These are phyloP conservation scores for Tricholoma matsutake DNA, from an alignment of 768 basidiomycete genomes.

Conservation along the genomic window DNA sequence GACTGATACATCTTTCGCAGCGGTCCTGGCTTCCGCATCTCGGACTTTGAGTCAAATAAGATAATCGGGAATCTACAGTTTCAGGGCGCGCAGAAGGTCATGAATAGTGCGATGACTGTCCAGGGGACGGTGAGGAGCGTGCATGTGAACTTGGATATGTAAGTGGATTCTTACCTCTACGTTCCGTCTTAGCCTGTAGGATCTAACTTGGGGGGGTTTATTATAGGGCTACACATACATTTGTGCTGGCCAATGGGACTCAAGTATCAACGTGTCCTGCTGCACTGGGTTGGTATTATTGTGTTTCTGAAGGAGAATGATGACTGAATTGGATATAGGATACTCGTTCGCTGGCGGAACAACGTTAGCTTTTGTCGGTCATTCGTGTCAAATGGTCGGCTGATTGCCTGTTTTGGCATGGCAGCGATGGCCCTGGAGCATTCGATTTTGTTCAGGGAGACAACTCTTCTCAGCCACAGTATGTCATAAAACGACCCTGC, in stretches of 20 bases:
- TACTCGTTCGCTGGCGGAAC: slow-evolving; percentile 79
- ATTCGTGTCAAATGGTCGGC: slow-evolving; percentile 4
- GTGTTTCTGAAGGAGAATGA: neutral
- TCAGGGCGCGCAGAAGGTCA: slow-evolving; percentile 61
- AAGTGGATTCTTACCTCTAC: slow-evolving; percentile 17
- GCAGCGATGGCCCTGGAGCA: slow-evolving; percentile 75
- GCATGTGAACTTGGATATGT: slow-evolving; percentile 74
- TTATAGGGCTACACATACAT: slow-evolving; percentile 59
- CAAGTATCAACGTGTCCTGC: slow-evolving; percentile 71
- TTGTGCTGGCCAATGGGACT: slow-evolving; percentile 64
- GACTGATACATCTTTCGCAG: slow-evolving; percentile 28
- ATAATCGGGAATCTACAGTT: slow-evolving; percentile 73
- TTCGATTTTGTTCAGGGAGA: slow-evolving; percentile 77
- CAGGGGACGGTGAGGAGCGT: slow-evolving; percentile 63
- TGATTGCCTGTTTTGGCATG: neutral
- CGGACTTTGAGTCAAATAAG: slow-evolving; percentile 72
- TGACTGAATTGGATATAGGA: slow-evolving; percentile 35
- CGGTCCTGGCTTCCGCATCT: slow-evolving; percentile 72
- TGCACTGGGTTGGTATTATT: slow-evolving; percentile 55
- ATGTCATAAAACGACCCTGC: slow-evolving; percentile 22
- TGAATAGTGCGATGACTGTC: slow-evolving; percentile 51
- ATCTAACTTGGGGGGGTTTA: neutral
- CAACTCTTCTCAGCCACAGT: slow-evolving; percentile 59
- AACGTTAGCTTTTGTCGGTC: slow-evolving; percentile 45
- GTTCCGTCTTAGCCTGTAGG: neutral